A percentile compares a stretch with the other conserved stretches of the same genome.
These are phyloP conservation scores for Linanthus parryae DNA, from an alignment of 148 eudicot genomes.

Conservation along the genomic window DNA sequence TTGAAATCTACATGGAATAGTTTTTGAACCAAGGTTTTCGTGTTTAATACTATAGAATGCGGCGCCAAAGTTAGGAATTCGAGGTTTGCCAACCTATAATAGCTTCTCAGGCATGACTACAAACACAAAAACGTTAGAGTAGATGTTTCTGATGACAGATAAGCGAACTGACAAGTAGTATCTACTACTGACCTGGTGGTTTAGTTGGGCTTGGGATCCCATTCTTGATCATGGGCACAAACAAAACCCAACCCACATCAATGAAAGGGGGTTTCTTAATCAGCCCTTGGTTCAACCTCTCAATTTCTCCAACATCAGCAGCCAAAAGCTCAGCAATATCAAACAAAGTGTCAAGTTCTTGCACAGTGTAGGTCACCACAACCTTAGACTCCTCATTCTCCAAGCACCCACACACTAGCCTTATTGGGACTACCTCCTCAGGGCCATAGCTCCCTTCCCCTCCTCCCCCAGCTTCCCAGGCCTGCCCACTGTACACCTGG, in stretches of 20 bases:
- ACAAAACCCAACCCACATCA: conserved; percentile 34
- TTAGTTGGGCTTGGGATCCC: conserved; percentile 13
- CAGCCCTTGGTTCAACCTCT: conserved; percentile 23
- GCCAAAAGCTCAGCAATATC: conserved; percentile 17
- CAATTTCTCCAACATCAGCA: conserved; percentile 18
- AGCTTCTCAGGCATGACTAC: too few relatives aligned
- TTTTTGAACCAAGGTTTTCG: too few relatives aligned
- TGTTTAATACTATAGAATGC: too few relatives aligned
- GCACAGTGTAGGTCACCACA: conserved; percentile 40
- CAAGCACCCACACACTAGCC: conserved; percentile 40
- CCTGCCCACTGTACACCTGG: conserved; percentile 30
- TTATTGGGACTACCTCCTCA: conserved; percentile 9
- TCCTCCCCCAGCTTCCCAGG: conserved; percentile 24
- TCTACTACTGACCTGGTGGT: conserved; percentile 13
- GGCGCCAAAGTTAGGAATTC: too few relatives aligned
- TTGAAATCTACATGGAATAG: too few relatives aligned
- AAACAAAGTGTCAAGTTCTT: conserved; percentile 24
- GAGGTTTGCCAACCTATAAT: too few relatives aligned
- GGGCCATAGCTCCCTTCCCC: not conserved
- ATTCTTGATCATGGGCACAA: conserved; percentile 34
- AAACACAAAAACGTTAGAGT: too few relatives aligned
- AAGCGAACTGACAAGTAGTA: too few relatives aligned
- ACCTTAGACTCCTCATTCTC: conserved; percentile 26
- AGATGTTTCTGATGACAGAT: too few relatives aligned
- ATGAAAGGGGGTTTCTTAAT: conserved; percentile 13